Conservation (phyloP, 768 basidiomycete genomes). For the Ramaria sp. region DNA sequence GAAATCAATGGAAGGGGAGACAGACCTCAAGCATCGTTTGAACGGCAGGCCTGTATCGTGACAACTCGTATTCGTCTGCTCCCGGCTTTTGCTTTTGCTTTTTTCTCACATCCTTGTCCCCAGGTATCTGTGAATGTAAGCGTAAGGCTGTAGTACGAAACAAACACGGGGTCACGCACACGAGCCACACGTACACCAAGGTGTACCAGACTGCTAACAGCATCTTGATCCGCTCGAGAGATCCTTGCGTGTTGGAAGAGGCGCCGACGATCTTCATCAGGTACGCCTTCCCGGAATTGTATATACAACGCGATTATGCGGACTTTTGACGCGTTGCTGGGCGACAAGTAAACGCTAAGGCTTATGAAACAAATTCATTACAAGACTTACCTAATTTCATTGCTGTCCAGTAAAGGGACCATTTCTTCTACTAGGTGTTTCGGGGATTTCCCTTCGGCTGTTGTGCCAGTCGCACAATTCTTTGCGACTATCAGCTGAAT, state of each 20-base stretch:
- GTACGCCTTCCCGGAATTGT: slow-evolving; percentile 89
- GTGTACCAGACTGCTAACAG: slow-evolving; percentile 74
- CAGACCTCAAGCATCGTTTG: slow-evolving; percentile 73
- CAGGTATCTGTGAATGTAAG: slow-evolving; percentile 40
- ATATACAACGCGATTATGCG: slow-evolving; percentile 95
- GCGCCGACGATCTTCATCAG: slow-evolving; percentile 93
- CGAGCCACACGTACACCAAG: slow-evolving; percentile 79
- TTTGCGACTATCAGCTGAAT: slow-evolving; percentile 21
- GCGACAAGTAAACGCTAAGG: slow-evolving; percentile 1
- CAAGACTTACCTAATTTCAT: slow-evolving; percentile 60
- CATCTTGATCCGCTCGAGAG: slow-evolving; percentile 82
- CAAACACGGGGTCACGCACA: slow-evolving; percentile 31
- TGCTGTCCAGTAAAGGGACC: slow-evolving; percentile 89
- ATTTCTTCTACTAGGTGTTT: slow-evolving; percentile 95
- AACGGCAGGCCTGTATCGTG: slow-evolving; percentile 80
- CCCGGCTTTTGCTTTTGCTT: slow-evolving; percentile 66
- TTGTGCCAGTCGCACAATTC: slow-evolving; percentile 91
- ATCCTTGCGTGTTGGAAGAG: slow-evolving; percentile 92
- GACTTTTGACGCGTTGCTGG: slow-evolving; percentile 84
- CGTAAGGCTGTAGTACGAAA: background rate
- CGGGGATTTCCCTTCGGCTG: slow-evolving; percentile 87
- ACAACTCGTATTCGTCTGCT: slow-evolving; percentile 92
- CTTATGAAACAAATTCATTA: background rate
- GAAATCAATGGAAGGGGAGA: background rate
- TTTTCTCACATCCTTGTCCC: slow-evolving; percentile 66